Base-by-base conservation (phyloP, 306 rosid genomes). In the Glycyrrhiza uralensis region DNA sequence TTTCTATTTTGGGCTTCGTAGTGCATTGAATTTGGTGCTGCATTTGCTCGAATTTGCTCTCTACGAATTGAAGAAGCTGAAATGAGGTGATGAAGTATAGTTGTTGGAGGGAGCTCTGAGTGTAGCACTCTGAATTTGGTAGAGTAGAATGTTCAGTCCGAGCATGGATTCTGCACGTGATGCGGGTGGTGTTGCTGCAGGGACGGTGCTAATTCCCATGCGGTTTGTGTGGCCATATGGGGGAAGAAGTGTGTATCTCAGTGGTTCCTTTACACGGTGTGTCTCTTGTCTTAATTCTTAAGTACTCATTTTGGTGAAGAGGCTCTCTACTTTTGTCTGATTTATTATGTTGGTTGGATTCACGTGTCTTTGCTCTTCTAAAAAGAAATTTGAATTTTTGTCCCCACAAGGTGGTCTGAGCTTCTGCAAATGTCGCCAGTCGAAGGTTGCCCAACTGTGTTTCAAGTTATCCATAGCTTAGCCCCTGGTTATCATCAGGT, bases 141-240 rank as follows among this genome's bases (percentile, higher is more conserved):
- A 24, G 76, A 24, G 76, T 33, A 58, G 65, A 65, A 85, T 89
- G 88, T 91, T 86, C 71, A 87, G 79, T 84, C 75, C 82, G 55
- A 80, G 85, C 56, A 87, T 93, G 97, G 94, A 91, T 77, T 59
- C 87, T 59, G 81, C 79, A 4, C 81, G 82, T 77, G 92, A 86
- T 28, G 80, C 76, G 23, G 81, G 78, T 65, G 86, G 83, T 66
- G 86, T 73, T 80, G 77, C 87, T 74, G 80, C 89, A n/a, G 89
- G 85, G 76, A 76, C 95, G 14, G 76, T 91, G 84, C 62, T 86
- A 59, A 80, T 89, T 76, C 99, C 97, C 55, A 81, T 85, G 93
- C 93, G 90, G 11, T 95, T 95, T 58, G 97, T 91, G 65, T 95
- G 99, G 99, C 96, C 86, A 19, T 87, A 91, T 69, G 99, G 99